Evolutionary conservation across 2,329 filamentous ascomycete species (phyloP), one percentile per base, ranked within the genome.

Genomic region (Akanthomyces dipterigenus): DNA sequence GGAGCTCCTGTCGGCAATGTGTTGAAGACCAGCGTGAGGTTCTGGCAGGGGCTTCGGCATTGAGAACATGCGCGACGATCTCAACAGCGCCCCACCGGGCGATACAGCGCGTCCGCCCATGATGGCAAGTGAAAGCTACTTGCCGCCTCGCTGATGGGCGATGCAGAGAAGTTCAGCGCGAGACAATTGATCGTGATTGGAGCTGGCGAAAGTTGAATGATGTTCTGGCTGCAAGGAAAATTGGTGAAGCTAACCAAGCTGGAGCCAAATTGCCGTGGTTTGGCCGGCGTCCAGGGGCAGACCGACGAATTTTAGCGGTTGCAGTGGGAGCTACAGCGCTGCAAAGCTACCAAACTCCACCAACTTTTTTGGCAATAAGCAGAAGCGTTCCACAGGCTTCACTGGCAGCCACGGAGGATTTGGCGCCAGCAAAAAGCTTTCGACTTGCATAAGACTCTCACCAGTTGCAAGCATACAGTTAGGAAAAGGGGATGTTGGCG

Each of bases 31-130:
- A 65, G 78, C 79, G 65, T 80, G 78, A 66, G 90, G 86, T 46
- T 81, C 77, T 20, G 88, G 85, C 56, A 97, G 82, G 24, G 91
- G 85, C 62, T 85, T 82, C 16, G 93, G 93, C 61, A 98, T 81
- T 26, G 93, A 89, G 77, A 98, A 98, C 68, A 98, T 83, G 67
- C 93, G 90, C 63, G 93, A 98, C 63, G 87, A 85, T 73, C 93
- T 88, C 70, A 98, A 83, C 67, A 98, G 82, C 68, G 83, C 81
- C 65, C 80, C 85, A 71, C 86, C 86, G 62, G 86, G 85, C 65
- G 85, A 86, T 69, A 86, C 67, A 62, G 70, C 68, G 57, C 67
- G 69, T 62, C 57, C 65, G 65, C 66, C 67, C 74, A 76, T 76
- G 43, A 61, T 70, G 57, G 18, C 45, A 53, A 46, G 38, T 57